A percentile compares a stretch with the other conserved stretches of the same genome.
phyloP scores from a whole-genome alignment of 306 rosid species.

The Astragalus membranaceus region DNA sequence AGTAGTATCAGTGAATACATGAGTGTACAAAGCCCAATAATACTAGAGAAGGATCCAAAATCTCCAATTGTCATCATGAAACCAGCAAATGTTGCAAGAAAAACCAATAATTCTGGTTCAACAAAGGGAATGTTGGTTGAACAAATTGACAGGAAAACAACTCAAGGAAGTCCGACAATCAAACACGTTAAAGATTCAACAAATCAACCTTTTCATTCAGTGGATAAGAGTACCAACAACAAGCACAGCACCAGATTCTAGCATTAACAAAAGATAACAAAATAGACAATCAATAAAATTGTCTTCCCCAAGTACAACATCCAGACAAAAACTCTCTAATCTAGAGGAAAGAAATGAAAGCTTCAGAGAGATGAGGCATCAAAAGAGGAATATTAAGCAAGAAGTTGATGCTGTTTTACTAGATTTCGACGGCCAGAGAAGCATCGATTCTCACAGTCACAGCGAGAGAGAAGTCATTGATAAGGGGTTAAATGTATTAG shows the following conservation, averaged over 20 bases:
- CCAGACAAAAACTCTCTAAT: constrained; percentile 37
- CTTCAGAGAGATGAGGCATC: constrained; percentile 27
- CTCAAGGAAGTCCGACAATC: constrained; percentile 33
- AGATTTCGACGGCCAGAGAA: constrained; percentile 39
- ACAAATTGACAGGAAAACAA: constrained; percentile 32
- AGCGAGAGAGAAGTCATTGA: constrained; percentile 29
- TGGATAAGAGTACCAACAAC: constrained; percentile 36
- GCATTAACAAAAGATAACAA: constrained; percentile 42
- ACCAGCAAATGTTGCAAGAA: constrained; percentile 42
- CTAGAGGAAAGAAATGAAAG: constrained; percentile 28
- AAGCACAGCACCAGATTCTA: constrained; percentile 42
- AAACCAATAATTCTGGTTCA: constrained; percentile 30
- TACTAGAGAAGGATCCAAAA: constrained; percentile 18
- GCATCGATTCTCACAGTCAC: constrained; percentile 27
- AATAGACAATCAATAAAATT: constrained; percentile 33
- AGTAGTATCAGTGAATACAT: constrained; percentile 36
- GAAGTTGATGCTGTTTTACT: constrained; percentile 32
- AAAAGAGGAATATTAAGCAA: constrained; percentile 27
- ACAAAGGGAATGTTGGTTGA: constrained; percentile 33
- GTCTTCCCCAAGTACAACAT: constrained; percentile 38
- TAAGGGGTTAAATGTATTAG: constrained; percentile 24
- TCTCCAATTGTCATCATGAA: constrained; percentile 61
- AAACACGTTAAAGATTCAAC: constrained; percentile 27
- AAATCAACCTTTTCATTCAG: constrained; percentile 22
- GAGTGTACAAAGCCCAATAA: constrained; percentile 45